A percentile compares a stretch with the other conserved stretches of the same genome.
Evolutionary conservation across 805 yeast species (phyloP).

Genomic region (Blastobotrys americana): DNA sequence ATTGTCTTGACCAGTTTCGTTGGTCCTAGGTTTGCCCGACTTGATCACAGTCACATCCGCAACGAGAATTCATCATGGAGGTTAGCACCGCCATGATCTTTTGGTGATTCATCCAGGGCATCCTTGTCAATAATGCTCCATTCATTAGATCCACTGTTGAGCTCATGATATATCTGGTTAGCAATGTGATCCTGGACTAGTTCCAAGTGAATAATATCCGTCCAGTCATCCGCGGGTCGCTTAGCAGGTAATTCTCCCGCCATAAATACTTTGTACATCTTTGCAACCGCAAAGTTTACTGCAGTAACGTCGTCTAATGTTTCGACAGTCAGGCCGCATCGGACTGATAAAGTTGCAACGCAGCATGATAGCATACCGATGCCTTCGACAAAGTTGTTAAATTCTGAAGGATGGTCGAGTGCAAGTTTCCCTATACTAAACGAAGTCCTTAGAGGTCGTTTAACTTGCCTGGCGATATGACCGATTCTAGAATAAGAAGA

Average conservation of each 20-base stretch:
- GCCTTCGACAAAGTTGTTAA: slow-evolving; percentile 26
- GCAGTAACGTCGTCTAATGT: slow-evolving; percentile 20
- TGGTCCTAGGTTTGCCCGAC: no score
- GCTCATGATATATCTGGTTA: slow-evolving; percentile 29
- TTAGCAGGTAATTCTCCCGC: not conserved
- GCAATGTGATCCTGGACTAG: slow-evolving; percentile 21
- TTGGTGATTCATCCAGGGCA: not conserved
- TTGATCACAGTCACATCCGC: no score
- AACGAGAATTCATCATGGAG: no score
- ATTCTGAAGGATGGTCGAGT: slow-evolving; percentile 25
- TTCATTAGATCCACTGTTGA: slow-evolving; percentile 30
- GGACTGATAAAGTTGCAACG: slow-evolving; percentile 24
- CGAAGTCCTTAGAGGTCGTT: slow-evolving; percentile 5
- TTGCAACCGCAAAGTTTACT: slow-evolving; percentile 20
- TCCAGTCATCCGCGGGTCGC: not conserved
- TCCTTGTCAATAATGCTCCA: slow-evolving; percentile 27
- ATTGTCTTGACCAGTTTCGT: no score
- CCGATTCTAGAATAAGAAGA: slow-evolving; percentile 23
- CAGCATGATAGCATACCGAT: slow-evolving; percentile 30
- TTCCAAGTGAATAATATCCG: slow-evolving; percentile 7
- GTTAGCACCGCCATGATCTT: no score
- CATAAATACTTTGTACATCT: slow-evolving; percentile 8
- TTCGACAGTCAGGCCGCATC: slow-evolving; percentile 22
- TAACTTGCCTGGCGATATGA: slow-evolving; percentile 8
- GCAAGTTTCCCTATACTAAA: slow-evolving; percentile 24